Evolutionary conservation across 2,329 filamentous ascomycete species (phyloP).

Genomic region (Chaetomium strumarium): DNA sequence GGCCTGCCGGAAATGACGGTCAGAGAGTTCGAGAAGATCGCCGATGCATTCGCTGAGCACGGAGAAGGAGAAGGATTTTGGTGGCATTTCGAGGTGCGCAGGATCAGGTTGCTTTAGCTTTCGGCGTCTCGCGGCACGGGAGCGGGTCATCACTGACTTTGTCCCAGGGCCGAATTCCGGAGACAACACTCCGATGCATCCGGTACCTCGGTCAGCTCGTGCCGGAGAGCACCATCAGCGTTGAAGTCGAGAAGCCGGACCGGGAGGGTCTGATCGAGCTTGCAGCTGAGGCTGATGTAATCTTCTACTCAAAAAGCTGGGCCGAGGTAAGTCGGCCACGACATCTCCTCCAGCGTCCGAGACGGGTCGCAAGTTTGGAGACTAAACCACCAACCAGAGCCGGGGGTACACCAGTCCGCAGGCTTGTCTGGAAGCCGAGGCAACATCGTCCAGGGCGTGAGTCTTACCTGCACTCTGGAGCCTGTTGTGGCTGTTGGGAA

Average conservation of each 20-base stretch:
- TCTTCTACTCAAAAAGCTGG: slow-evolving; percentile 70
- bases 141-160: neutral
- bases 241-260: slow-evolving; percentile 67
- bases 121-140: neutral
- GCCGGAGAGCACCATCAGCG: slow-evolving; percentile 50
- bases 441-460: slow-evolving; percentile 39
- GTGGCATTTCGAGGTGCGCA: slow-evolving; percentile 66
- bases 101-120: neutral
- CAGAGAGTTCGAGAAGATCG: slow-evolving; percentile 50
- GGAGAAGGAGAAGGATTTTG: slow-evolving; percentile 36
- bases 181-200: slow-evolving; percentile 55
- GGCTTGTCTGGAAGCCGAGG: slow-evolving; percentile 45
- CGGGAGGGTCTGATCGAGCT: slow-evolving; percentile 54
- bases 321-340: slow-evolving; percentile 50
- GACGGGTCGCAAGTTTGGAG: neutral
- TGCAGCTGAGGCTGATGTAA: slow-evolving; percentile 57
- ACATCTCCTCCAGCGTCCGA: neutral
- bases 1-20: slow-evolving; percentile 61
- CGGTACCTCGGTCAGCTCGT: slow-evolving; percentile 43
- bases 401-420: slow-evolving; percentile 36
- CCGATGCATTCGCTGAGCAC: slow-evolving; percentile 32
- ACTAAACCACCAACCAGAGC: slow-evolving; percentile 21
- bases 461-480: slow-evolving; percentile 17
- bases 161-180: slow-evolving; percentile 56
- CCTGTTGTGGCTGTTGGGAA: neutral